Base-by-base conservation (phyloP, 75 land plant species). In the Pinus tabuliformis region DNA sequence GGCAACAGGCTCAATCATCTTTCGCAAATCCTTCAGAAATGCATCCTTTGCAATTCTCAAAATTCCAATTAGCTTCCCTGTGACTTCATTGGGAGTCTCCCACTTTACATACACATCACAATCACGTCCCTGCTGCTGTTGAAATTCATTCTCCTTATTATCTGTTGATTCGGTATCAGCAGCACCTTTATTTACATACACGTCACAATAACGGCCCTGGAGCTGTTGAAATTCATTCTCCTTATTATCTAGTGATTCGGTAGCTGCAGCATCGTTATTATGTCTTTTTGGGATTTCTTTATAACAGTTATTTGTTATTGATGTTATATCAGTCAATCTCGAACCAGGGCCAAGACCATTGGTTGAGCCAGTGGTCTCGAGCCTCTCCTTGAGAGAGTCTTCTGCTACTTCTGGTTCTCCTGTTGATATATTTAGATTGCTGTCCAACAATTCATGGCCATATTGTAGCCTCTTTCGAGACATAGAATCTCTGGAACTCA, bases 21-120 rank as follows among this genome's bases (percentile, higher is more conserved):
- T 86, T 42, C 97, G 59, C 76, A 92, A 73, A 42, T 94, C 92
- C 63, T 89, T 78, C 36, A 94, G 87, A 20, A 57, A 88, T 14
- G 90, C 56, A 73, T 78, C 74, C 73, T 83, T 86, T 8, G 52
- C 24, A 52, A 86, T 61, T 71, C 79, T 80, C 39, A 94, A 3
- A 16, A 80, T 85, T 16, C 76, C 75, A 54, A 92, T 83, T 21
- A 88, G 77, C 65, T 90, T 94, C 22, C 91, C 92, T 28, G 89
- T 72, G 28, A 62, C 77, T 72, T 85, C 91, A 57, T 86, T 90
- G 15, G 94, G 80, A 62, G 84, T 83, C 80, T 94, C 97, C 95
- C 95, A 94, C 74, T 92, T 92, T 68, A 92, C 97, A 82, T 84
- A 88, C 22, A 90, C 89, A 24, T 94, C 91, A 28, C 37, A 73